Percentiles rank a stretch among this genome's conserved stretches.
Evolutionary conservation across 768 basidiomycete genomes (phyloP).

Genomic region (Termitomyces sp.): DNA sequence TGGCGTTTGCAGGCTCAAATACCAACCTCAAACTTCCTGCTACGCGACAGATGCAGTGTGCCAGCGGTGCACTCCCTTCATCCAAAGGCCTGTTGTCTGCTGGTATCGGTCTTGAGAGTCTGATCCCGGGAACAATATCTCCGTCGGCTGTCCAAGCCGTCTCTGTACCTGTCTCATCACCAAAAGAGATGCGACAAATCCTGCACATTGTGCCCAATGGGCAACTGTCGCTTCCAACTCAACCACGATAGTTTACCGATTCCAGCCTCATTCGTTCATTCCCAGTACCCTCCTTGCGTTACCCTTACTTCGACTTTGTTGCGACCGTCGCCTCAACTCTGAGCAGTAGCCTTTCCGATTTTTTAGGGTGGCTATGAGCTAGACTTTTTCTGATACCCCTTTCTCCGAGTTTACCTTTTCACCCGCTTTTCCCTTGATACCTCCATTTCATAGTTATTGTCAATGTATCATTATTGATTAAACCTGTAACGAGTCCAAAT

Average conservation of each 20-base stretch:
- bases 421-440: not conserved
- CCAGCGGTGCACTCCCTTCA: not conserved
- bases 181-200: not conserved
- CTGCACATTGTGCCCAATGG: not conserved
- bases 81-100: not conserved
- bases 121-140: not conserved
- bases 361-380: conserved; percentile 35
- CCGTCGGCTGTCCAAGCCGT: not conserved
- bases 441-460: not conserved
- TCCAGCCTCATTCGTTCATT: conserved; percentile 26
- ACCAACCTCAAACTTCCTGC: not conserved
- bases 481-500: not conserved
- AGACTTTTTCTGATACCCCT: conserved; percentile 30
- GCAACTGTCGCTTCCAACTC: not conserved
- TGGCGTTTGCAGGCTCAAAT: not conserved
- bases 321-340: no score
- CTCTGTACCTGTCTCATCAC: not conserved
- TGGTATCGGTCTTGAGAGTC: not conserved
- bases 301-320: conserved; percentile 34
- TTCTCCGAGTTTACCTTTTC: not conserved
- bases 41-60: not conserved
- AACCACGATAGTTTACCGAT: conserved; percentile 34
- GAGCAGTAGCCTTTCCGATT: conserved; percentile 10
- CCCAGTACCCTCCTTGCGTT: conserved; percentile 48
- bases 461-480: not conserved